Conservation (phyloP, 1,284 basidiomycete genomes). For the Ganoderma lucidum region DNA sequence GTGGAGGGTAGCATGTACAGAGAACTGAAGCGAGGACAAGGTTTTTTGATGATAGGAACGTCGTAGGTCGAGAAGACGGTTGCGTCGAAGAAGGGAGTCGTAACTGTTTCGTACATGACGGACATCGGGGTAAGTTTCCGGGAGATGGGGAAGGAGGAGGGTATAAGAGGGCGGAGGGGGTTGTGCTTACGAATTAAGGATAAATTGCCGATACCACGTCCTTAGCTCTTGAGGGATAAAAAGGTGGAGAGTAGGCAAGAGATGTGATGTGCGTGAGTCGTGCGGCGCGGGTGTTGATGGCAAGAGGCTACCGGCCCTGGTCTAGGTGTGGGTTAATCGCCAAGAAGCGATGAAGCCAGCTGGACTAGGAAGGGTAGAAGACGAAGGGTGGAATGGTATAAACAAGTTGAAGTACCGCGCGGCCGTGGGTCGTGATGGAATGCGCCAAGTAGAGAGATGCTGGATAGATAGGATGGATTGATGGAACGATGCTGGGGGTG, state of each 20-base stretch:
- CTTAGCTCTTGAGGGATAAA: conserved; percentile 60
- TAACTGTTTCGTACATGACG: conserved; percentile 64
- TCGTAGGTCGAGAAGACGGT: conserved; percentile 48
- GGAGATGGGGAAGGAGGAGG: conserved; percentile 34
- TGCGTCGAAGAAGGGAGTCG: conserved; percentile 53
- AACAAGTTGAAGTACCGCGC: conserved; percentile 55
- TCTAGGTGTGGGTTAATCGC: conserved; percentile 31
- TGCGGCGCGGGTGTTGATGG: conserved; percentile 33
- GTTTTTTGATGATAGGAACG: conserved; percentile 46
- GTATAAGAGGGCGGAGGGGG: conserved; percentile 22
- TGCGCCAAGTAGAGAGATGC: conserved; percentile 23
- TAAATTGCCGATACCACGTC: conserved; percentile 53
- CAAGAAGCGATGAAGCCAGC: conserved; percentile 27
- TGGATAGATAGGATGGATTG: conserved; percentile 40
- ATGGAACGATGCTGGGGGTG: conserved; percentile 29
- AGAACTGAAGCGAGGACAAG: conserved; percentile 30
- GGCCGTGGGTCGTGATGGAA: conserved; percentile 55
- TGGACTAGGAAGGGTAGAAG: conserved; percentile 48
- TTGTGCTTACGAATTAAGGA: conserved; percentile 68
- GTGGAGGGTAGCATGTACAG: conserved; percentile 37
- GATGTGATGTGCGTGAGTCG: conserved; percentile 31
- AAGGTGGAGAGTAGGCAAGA: conserved; percentile 56
- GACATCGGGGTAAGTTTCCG: conserved; percentile 49
- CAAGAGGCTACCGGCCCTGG: conserved; percentile 32
- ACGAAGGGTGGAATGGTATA: conserved; percentile 66